phyloP scores from a whole-genome alignment of 139 green algal species.

The Volvox reticuliferus region DNA sequence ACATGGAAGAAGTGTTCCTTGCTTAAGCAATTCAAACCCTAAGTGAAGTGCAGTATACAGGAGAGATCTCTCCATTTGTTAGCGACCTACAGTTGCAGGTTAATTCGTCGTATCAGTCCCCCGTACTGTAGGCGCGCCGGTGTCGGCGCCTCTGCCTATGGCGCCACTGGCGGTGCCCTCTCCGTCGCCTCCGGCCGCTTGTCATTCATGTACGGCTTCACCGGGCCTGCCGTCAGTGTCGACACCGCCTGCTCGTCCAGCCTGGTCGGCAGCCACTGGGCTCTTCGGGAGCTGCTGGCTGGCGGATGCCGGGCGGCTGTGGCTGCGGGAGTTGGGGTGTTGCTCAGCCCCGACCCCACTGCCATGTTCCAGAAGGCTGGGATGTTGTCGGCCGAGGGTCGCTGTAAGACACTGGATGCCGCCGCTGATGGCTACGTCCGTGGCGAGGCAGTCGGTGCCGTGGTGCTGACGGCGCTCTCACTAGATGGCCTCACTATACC shows the following conservation, averaged over 20 bases:
- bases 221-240: constrained; percentile 74
- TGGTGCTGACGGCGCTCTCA: constrained; percentile 42
- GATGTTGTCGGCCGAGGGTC: constrained; percentile 86
- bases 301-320: constrained; percentile 56
- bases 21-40: no score
- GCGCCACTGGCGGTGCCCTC: constrained; percentile 70
- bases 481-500: background rate
- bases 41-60: no score
- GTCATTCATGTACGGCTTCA: constrained; percentile 81
- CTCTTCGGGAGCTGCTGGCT: constrained; percentile 50
- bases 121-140: constrained; percentile 32
- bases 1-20: no score
- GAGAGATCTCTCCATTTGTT: no score
- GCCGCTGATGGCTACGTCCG: constrained; percentile 88
- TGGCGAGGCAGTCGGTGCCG: constrained; percentile 73
- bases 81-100: no score
- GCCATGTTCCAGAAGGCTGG: constrained; percentile 87
- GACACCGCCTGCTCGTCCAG: constrained; percentile 88
- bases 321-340: constrained; percentile 75
- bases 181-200: constrained; percentile 78
- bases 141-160: constrained; percentile 65
- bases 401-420: constrained; percentile 89
- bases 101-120: no score
- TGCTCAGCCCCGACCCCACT: constrained; percentile 82
- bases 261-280: constrained; percentile 82